These are phyloP conservation scores for Silene noctiflora DNA, from an alignment of 179 eudicot species.

Conservation along the genomic window DNA sequence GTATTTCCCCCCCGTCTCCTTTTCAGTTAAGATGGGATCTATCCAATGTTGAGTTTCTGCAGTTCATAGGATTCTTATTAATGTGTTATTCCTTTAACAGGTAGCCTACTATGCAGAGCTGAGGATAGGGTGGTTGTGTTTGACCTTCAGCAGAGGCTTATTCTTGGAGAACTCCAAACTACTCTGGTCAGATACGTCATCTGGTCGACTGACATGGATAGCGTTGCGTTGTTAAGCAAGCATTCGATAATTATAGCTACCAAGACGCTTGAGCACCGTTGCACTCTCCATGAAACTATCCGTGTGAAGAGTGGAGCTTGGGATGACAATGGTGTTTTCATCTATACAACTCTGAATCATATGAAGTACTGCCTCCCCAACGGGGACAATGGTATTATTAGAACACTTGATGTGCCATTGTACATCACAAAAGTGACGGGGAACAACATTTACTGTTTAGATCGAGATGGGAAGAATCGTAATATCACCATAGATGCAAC, in stretches of 20 bases:
- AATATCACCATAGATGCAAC: conserved; percentile 67
- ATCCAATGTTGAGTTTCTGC: too few species aligned
- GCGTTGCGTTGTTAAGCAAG: conserved; percentile 82
- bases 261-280: conserved; percentile 75
- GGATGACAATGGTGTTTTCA: conserved; percentile 87
- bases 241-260: conserved; percentile 77
- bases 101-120: conserved; percentile 76
- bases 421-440: conserved; percentile 73
- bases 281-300: conserved; percentile 93
- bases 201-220: conserved; percentile 93
- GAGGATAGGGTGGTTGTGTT: conserved; percentile 80
- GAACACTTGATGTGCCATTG: conserved; percentile 76
- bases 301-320: conserved; percentile 93
- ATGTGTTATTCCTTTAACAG: conserved; percentile 19
- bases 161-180: conserved; percentile 76
- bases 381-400: conserved; percentile 86
- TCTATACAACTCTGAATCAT: conserved; percentile 80
- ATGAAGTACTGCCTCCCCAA: conserved; percentile 89
- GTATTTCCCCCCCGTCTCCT: too few species aligned
- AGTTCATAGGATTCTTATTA: too few species aligned
- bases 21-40: too few species aligned
- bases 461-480: conserved; percentile 77
- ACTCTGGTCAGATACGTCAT: conserved; percentile 71
- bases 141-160: conserved; percentile 81
- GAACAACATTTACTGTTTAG: conserved; percentile 71